phyloP scores from a whole-genome alignment of 1,139 yeast genomes.

The Arxiozyma slooffiae region DNA sequence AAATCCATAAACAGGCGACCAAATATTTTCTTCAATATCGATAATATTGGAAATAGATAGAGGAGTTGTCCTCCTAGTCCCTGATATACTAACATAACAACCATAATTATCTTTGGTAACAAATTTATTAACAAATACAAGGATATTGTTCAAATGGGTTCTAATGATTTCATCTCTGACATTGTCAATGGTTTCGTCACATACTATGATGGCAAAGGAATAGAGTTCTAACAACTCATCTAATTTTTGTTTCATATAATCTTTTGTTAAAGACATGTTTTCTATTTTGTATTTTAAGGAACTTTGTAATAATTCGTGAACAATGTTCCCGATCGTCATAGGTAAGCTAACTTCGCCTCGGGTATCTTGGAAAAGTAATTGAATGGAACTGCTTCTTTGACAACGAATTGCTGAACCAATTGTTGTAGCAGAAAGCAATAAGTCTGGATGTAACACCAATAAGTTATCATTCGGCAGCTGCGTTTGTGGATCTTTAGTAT shows the following conservation, averaged over 20 bases:
- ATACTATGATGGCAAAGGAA: conserved; percentile 46
- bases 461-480: conserved; percentile 51
- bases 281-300: conserved; percentile 42
- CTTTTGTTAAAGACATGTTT: conserved; percentile 24
- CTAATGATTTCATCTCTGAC: conserved; percentile 39
- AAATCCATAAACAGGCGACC: conserved; percentile 89
- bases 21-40: conserved; percentile 81
- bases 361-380: conserved; percentile 43
- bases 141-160: conserved; percentile 48
- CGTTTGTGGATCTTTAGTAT: conserved; percentile 33
- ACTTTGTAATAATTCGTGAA: conserved; percentile 69
- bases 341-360: conserved; percentile 47
- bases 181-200: conserved; percentile 42
- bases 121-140: conserved; percentile 52
- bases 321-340: conserved; percentile 64
- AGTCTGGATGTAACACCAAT: conserved; percentile 75
- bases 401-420: conserved; percentile 71
- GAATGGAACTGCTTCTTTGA: conserved; percentile 57
- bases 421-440: conserved; percentile 68
- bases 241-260: conserved; percentile 38
- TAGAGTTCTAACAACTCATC: conserved; percentile 38
- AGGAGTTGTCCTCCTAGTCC: conserved; percentile 34
- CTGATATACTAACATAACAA: conserved; percentile 32
- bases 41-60: conserved; percentile 55
- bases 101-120: conserved; percentile 23